These are phyloP conservation scores for Backusella psychrophila DNA, from an alignment of 192 early-diverging fungal species.

Conservation along the genomic window DNA sequence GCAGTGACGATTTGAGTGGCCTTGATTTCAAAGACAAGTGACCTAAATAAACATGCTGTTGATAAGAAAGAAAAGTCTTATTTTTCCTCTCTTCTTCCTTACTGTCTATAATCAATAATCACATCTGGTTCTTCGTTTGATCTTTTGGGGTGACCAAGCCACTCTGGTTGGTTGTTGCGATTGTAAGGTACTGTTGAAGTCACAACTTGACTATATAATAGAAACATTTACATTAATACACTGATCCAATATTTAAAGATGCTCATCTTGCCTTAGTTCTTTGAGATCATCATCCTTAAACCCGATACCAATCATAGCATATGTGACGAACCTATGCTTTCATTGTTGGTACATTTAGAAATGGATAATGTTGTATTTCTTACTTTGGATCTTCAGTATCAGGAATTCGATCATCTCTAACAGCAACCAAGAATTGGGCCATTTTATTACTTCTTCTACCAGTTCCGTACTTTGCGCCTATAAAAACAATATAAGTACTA, in stretches of 20 bases:
- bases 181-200: conserved; percentile 15
- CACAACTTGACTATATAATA: not conserved
- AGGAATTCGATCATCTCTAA: conserved; percentile 41
- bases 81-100: not conserved
- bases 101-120: conserved; percentile 1
- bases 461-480: conserved; percentile 54
- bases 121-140: conserved; percentile 1
- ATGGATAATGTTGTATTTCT: not conserved
- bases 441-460: conserved; percentile 57
- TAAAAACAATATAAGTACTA: not conserved
- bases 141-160: not conserved
- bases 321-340: conserved; percentile 43
- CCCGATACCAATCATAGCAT: conserved; percentile 72
- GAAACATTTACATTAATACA: not conserved
- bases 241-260: not conserved
- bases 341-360: not conserved
- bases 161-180: not conserved
- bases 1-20: conserved; percentile 59
- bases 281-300: conserved; percentile 60
- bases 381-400: conserved; percentile 13
- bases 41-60: conserved; percentile 13
- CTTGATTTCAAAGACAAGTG: conserved; percentile 65
- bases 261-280: conserved; percentile 47
- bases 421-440: conserved; percentile 57
- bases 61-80: too few relatives aligned